Evolutionary conservation across 75 land plant genomes (phyloP), one percentile per base, ranked within the genome.

Genomic region (Adiantum capillusveneris): DNA sequence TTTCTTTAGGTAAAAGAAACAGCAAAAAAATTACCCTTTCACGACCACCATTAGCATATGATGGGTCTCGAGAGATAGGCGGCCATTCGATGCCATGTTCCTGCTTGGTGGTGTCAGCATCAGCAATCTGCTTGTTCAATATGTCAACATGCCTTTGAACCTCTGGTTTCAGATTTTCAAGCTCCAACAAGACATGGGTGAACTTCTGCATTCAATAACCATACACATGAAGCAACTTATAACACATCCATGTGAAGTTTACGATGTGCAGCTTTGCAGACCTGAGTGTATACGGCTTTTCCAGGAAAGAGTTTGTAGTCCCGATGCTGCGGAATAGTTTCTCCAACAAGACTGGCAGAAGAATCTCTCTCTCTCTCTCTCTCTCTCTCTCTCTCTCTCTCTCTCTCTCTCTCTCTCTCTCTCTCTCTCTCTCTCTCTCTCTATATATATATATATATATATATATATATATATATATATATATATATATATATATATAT

Each of bases 261-360:
- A 7, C 13, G 13, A 9, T n/a, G n/a, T 5, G 9, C 9, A 34
- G 37, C 37, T 34, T 3, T 34, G 14, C 21, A 17, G 5, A 89
- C 90, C 87, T 74, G 76, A 31, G 25, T 86, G 54, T 75, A 81
- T 26, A 42, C 70, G 26, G 36, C 36, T 26, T 74, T 87, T 53
- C 81, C 63, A 12, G 46, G 39, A 52, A 72, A 74, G 6, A 26
- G 14, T 31, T 61, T 55, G 54, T 84, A 90, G 20, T 90, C 96
- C 52, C 65, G 71, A 73, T 90, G 96, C 26, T 72, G 45, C 7
- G 96, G 96, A 56, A 90, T 87, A 16, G 96, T 90, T 62, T 90
- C 96, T 41, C 78, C 50, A 6, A 81, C 63, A 69, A 90, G 75
- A 61, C 96, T 90, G 77, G 9, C 44, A 20, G 6, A 54, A n/a